These are phyloP conservation scores for Tetracladium setigerum DNA, from an alignment of 495 filamentous ascomycete species.

Conservation along the genomic window DNA sequence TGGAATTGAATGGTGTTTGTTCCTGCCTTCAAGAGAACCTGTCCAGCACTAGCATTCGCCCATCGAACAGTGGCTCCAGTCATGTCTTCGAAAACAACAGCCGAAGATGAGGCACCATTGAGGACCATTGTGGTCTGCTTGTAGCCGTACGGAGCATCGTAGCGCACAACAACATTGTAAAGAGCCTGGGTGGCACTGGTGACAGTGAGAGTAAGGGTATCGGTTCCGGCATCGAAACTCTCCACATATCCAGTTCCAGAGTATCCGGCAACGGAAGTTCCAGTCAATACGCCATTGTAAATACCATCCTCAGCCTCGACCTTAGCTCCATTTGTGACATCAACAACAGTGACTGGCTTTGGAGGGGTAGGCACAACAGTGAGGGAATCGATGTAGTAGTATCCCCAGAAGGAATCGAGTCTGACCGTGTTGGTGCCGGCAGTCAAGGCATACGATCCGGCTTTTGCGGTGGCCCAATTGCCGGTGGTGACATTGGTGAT, in stretches of 20 bases:
- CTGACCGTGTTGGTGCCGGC: background rate
- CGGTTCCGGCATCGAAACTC: slow-evolving; percentile 29
- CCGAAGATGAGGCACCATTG: slow-evolving; percentile 31
- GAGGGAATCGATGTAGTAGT: slow-evolving; percentile 3
- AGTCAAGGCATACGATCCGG: background rate
- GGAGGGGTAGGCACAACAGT: slow-evolving; percentile 1
- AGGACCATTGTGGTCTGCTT: slow-evolving; percentile 33
- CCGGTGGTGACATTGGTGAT: background rate
- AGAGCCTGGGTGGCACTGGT: slow-evolving; percentile 22
- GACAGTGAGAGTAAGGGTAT: slow-evolving; percentile 33
- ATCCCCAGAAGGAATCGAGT: slow-evolving; percentile 1
- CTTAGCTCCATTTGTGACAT: slow-evolving; percentile 1
- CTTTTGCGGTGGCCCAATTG: background rate
- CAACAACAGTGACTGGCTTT: background rate
- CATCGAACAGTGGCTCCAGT: slow-evolving; percentile 20
- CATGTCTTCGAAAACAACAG: slow-evolving; percentile 25
- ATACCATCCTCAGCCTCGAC: slow-evolving; percentile 5
- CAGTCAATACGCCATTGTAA: background rate
- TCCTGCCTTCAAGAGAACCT: slow-evolving; percentile 34
- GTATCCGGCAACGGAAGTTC: background rate
- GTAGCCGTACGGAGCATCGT: slow-evolving; percentile 33
- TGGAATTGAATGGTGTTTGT: slow-evolving; percentile 34
- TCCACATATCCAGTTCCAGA: slow-evolving; percentile 35
- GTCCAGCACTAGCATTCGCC: slow-evolving; percentile 27
- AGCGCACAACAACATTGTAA: slow-evolving; percentile 33